These are phyloP conservation scores for Grosmannia clavigera DNA, from an alignment of 2,329 filamentous ascomycete species.

Conservation along the genomic window DNA sequence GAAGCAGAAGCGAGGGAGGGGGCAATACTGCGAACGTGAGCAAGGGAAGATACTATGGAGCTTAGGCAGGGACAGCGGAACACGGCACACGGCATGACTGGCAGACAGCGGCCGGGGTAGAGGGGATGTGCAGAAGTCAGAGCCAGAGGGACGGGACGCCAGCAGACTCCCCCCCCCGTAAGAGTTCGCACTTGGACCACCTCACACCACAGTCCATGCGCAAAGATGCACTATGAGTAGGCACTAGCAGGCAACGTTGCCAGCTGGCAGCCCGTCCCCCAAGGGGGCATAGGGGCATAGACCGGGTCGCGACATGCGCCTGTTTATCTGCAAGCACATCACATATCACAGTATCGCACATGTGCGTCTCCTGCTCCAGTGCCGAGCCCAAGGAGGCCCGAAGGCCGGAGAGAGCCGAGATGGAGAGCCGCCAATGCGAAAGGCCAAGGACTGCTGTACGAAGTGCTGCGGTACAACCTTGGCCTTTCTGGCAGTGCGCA, in stretches of 20 bases:
- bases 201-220: background rate
- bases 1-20: too few relatives aligned
- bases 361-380: background rate
- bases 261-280: background rate
- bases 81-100: background rate
- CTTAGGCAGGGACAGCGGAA: background rate
- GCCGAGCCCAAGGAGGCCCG: background rate
- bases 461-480: too few relatives aligned
- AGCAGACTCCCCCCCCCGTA: background rate
- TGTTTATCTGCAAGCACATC: background rate
- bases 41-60: background rate
- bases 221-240: too few relatives aligned
- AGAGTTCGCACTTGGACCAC: background rate
- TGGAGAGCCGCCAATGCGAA: too few relatives aligned
- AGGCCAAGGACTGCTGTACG: too few relatives aligned
- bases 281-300: background rate
- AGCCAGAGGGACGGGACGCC: background rate
- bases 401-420: too few relatives aligned
- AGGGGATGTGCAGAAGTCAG: background rate
- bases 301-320: background rate
- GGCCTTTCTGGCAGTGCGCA: too few relatives aligned
- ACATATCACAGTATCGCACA: background rate
- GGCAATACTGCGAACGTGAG: background rate
- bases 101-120: background rate
- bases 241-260: background rate